These are phyloP conservation scores for Hyphopichia pseudoburtonii DNA, from an alignment of 1,139 yeast species.

Conservation along the genomic window DNA sequence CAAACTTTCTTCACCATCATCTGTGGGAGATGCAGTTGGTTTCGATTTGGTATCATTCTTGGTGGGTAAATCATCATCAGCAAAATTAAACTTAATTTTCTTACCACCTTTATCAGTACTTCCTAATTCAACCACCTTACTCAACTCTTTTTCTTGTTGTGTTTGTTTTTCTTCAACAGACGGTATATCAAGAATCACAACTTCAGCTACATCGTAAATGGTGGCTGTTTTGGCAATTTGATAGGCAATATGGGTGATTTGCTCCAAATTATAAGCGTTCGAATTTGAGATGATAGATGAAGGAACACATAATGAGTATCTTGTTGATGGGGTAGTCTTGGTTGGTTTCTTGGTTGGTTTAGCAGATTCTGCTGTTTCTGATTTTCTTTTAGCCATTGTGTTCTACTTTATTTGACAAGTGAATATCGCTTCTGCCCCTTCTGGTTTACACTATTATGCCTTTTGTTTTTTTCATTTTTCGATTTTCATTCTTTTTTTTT, in stretches of 20 bases:
- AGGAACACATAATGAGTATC: conserved; percentile 62
- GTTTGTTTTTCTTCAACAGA: conserved; percentile 15
- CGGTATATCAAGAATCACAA: conserved; percentile 62
- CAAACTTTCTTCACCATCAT: conserved; percentile 6
- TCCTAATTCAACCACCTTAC: conserved; percentile 21
- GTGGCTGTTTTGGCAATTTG: conserved; percentile 79
- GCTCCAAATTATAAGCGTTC: conserved; percentile 66
- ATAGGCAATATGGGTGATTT: conserved; percentile 69
- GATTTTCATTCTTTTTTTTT: too few species aligned
- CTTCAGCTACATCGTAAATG: conserved; percentile 66
- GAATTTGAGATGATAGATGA: conserved; percentile 52
- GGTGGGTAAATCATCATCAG: conserved; percentile 22
- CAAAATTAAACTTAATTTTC: conserved; percentile 38
- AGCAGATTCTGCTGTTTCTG: conserved; percentile 15
- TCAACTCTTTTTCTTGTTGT: conserved; percentile 16
- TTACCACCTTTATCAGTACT: conserved; percentile 28
- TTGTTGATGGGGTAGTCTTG: conserved; percentile 21
- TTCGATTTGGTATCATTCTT: conserved; percentile 8
- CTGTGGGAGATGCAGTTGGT: conserved; percentile 1
- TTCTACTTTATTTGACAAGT: too few species aligned
- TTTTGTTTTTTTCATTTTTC: too few species aligned
- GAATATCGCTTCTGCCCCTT: too few species aligned
- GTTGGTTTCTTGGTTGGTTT: conserved; percentile 34
- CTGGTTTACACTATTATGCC: too few species aligned
- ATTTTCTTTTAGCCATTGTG: conserved; percentile 33